Evolutionary conservation across 176 grass and related monocot species (phyloP), one percentile per base, ranked within the genome.

Genomic region (Rhynchospora pubera): DNA sequence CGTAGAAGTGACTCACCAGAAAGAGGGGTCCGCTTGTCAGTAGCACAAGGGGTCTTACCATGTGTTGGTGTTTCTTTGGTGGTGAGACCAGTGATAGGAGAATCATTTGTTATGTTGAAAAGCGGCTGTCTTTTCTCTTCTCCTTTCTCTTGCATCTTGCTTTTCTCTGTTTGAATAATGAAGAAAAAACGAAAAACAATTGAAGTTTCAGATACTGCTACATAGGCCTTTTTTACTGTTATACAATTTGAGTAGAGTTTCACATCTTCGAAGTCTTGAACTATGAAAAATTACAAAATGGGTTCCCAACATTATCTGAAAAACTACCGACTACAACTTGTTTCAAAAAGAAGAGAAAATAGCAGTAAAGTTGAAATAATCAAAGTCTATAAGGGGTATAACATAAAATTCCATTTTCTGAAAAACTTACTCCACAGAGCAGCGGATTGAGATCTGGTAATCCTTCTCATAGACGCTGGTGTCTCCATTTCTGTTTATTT

Each of bases 391-490:
- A 69, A 30, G 32, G 66, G 66, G 48, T 30, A 53, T 28, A 55
- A 55, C 13, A 6, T 23, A 76, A 55, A 76, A 76, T 18, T 55
- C 10, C 11, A 76, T 76, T 76, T 7, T 28, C 48, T 43, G 21
- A 84, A 15, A 32, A 74, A 62, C 53, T 84, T 75, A 55, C 68
- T 71, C 21, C 14, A 83, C n/a, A 45, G 1, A 53, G 82, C 82
- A 84, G 82, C 51, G 10, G 82, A 72, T 62, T 63, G 67, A 75
- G 82, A 84, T 57, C 68, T 77, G 7, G 68, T 84, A 26, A 84
- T 12, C 65, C 19, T 77, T 75, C 82, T 75, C 67, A 76, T 76
- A 4, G 82, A 76, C 63, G 32, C 19, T 44, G 81, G 81, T 7
- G 65, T 83, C 12, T 83, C 81, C 81, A 83, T 83, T 70, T 59